Percentiles rank a stretch among this genome's conserved stretches.
phyloP scores from a whole-genome alignment of 1,284 basidiomycete genomes.

The Puccinia hordei region DNA sequence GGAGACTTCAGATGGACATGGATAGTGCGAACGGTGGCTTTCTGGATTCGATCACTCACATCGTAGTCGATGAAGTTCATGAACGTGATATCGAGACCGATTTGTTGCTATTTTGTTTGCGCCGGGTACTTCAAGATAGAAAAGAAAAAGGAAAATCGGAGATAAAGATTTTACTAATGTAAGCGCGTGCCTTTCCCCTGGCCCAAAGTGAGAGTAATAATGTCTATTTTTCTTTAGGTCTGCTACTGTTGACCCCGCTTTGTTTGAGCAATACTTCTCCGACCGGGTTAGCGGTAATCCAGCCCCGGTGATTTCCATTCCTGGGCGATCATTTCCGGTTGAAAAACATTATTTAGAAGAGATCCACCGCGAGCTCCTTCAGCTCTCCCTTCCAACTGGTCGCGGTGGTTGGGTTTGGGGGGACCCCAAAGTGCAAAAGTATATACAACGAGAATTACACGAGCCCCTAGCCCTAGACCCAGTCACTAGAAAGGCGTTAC shows the following conservation, averaged over 20 bases:
- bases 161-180: slow-evolving; percentile 86
- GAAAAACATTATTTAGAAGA: slow-evolving; percentile 79
- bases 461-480: slow-evolving; percentile 53
- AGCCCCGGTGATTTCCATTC: slow-evolving; percentile 78
- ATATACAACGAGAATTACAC: slow-evolving; percentile 74
- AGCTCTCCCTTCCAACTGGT: slow-evolving; percentile 56
- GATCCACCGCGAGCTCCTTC: slow-evolving; percentile 66
- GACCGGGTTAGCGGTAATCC: slow-evolving; percentile 66
- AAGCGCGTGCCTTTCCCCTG: slow-evolving; percentile 12
- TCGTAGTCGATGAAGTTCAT: slow-evolving; percentile 94
- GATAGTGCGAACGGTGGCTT: slow-evolving; percentile 61
- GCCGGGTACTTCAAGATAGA: slow-evolving; percentile 77
- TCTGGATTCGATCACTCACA: slow-evolving; percentile 83
- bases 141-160: slow-evolving; percentile 70
- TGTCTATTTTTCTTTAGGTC: slow-evolving; percentile 61
- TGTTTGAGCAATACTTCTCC: slow-evolving; percentile 86
- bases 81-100: slow-evolving; percentile 95
- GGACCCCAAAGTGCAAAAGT: slow-evolving; percentile 75
- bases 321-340: slow-evolving; percentile 91
- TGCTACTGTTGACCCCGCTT: slow-evolving; percentile 85
- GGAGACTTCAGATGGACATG: slow-evolving; percentile 79
- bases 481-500: slow-evolving; percentile 53
- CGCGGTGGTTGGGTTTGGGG: slow-evolving; percentile 70
- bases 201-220: background rate
- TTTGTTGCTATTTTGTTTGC: slow-evolving; percentile 84